A percentile compares a stretch with the other conserved stretches of the same genome.
Evolutionary conservation across 2,329 filamentous ascomycete species (phyloP).

Genomic region (Magnaporthales sp.): DNA sequence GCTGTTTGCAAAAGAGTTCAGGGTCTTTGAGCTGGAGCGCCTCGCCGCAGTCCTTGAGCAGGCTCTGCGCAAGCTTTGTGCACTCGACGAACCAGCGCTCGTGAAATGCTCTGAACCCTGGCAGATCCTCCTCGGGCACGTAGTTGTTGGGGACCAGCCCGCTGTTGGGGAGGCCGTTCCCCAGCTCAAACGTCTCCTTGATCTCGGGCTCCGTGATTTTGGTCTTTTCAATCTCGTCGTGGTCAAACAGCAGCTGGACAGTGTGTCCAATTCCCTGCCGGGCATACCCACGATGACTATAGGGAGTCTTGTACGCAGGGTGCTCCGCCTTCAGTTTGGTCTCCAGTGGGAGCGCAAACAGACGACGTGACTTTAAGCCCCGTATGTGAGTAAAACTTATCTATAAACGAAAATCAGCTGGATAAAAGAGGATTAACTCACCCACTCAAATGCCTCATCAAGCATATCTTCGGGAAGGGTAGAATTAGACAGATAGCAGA

Average conservation of each 20-base stretch:
- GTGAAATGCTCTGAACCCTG: conserved; percentile 24
- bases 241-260: conserved; percentile 13
- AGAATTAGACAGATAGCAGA: neutral
- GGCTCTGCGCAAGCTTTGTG: conserved; percentile 17
- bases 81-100: conserved; percentile 21
- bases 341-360: neutral
- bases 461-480: neutral
- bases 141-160: conserved; percentile 23
- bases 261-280: conserved; percentile 2
- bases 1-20: conserved; percentile 11
- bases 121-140: conserved; percentile 23
- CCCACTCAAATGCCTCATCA: neutral
- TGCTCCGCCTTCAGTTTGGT: neutral
- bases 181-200: conserved; percentile 6
- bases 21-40: conserved; percentile 21
- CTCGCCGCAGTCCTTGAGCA: conserved; percentile 22
- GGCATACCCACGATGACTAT: neutral
- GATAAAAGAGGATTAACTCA: neutral
- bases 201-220: neutral
- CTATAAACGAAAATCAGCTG: neutral
- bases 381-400: neutral
- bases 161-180: conserved; percentile 20
- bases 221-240: conserved; percentile 12
- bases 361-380: neutral
- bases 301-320: neutral